Base-by-base conservation (phyloP, 331 rosid species). In the Quercus lobata region DNA sequence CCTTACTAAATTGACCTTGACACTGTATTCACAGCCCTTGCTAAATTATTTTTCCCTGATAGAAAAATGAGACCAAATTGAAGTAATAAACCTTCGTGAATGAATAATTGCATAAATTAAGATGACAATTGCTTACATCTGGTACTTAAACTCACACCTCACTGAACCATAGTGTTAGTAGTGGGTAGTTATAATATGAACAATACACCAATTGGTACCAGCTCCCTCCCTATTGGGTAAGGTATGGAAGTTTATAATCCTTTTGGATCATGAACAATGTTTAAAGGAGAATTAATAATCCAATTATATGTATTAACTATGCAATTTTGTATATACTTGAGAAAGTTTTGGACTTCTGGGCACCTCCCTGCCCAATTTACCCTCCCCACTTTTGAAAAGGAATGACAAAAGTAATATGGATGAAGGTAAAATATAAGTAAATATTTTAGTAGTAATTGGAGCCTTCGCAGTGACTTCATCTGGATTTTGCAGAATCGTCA, bases 401-500 rank as follows among this genome's bases (percentile, higher is more conserved):
- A 44, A 44, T 44, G 53, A 44, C 53, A 44, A 44, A 44, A 44
- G 53, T 44, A 44, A 44, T 44, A 3, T 8, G 53, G 15, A 44
- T 44, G 53, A 44, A 44, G 3, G 53, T 44, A 11, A 44, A 49
- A 5, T 63, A 3, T 29, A n/a, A 63, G 44, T 63, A 14, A 29
- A 14, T 5, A 1, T 14, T 62, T 25, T 25, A 37, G 69, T 12
- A 16, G n/a, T 61, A 7, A 24, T 27, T 62, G 34, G 7, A 14
- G 37, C 68, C 84, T 69, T 66, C 10, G 14, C 0, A 11, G 27
- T 29, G 19, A 7, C 11, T 68, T 10, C 25, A 18, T 34, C 58
- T 68, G 75, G 83, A 81, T 80, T 68, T 84, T 85, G 93, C 97
- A 93, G 98, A 91, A 86, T 78, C 98, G 92, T 60, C 93, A 88